Evolutionary conservation across 2,329 filamentous ascomycete genomes (phyloP).

Genomic region (Leptographium radiaticola): DNA sequence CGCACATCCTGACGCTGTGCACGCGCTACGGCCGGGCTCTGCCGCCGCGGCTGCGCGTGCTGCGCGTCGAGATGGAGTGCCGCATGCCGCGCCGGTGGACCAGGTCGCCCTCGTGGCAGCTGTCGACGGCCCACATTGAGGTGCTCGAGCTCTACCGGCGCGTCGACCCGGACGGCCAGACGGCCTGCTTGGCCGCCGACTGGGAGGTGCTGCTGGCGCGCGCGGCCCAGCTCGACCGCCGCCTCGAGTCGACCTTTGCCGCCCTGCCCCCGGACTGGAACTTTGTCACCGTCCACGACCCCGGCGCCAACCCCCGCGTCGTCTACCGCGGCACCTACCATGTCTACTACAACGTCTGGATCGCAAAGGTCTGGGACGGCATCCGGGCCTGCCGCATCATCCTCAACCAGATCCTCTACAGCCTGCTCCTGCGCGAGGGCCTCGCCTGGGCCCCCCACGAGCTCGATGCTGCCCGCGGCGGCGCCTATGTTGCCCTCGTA

Average conservation of each 20-base stretch:
- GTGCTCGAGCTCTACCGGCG: neutral
- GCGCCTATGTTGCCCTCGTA: neutral
- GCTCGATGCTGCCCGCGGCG: neutral
- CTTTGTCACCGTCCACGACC: neutral
- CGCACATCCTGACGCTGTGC: neutral
- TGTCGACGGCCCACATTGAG: neutral
- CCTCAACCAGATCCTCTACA: neutral
- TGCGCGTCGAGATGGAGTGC: neutral
- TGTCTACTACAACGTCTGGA: neutral
- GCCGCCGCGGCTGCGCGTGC: neutral
- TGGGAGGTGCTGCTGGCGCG: neutral
- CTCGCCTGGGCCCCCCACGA: neutral
- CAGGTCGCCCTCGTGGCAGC: neutral
- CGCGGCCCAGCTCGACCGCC: neutral
- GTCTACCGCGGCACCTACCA: neutral
- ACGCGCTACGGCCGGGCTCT: neutral
- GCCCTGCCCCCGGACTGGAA: neutral
- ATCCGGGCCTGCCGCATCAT: neutral
- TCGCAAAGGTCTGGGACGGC: neutral
- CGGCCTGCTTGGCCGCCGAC: neutral
- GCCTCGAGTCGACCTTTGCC: neutral
- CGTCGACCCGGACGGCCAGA: neutral
- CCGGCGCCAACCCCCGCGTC: neutral
- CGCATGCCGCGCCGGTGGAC: neutral
- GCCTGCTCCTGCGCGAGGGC: neutral